Evolutionary conservation across 1,284 basidiomycete species (phyloP), one percentile per base, ranked within the genome.

Genomic region (Entoloma clypeatum): DNA sequence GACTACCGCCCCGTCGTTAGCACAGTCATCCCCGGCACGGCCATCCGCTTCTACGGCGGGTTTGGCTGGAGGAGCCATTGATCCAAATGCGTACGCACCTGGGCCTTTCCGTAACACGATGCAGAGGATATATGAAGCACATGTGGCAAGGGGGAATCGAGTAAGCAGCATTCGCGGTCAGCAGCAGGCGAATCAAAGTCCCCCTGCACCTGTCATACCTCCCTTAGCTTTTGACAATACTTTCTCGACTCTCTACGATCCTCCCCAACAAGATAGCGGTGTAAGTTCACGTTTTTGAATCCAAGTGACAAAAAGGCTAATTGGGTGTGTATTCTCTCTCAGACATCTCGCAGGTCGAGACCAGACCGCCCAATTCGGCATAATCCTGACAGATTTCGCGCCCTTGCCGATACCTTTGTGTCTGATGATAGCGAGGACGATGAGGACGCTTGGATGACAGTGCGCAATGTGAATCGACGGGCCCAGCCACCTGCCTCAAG

Each of bases 91-190:
- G 2, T 70, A 66, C 45, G 60, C 64, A 9, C 63, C 68, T 28
- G 70, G 71, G 4, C 67, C 67, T 3, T 72, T 71, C 54, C 55
- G 69, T 22, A 67, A 68, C 36, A 69, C 70, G 6, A 51, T 72
- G 43, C 62, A 66, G 41, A 54, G 61, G 21, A 39, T 60, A 19
- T 52, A 56, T 13, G 54, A 63, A 31, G 51, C 34, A 53, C 52
- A 51, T 35, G 25, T 17, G 27, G 49, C 48, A 18, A 40, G 41
- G 28, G 44, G 37, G 8, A 34, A 26, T 24, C 30, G 47, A 19
- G 41, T 19, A 28, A 22, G 29, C 47, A 30, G 33, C 7, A 32
- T 36, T 10, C 33, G 43, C 14, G 13, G 25, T 32, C 39, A 35
- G 7, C 18, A 18, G 10, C 44, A 40, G 13, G 13, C 23, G 16